Conservation (phyloP, 108 stramenopile species). For the Hondaea fermentalgiana region DNA sequence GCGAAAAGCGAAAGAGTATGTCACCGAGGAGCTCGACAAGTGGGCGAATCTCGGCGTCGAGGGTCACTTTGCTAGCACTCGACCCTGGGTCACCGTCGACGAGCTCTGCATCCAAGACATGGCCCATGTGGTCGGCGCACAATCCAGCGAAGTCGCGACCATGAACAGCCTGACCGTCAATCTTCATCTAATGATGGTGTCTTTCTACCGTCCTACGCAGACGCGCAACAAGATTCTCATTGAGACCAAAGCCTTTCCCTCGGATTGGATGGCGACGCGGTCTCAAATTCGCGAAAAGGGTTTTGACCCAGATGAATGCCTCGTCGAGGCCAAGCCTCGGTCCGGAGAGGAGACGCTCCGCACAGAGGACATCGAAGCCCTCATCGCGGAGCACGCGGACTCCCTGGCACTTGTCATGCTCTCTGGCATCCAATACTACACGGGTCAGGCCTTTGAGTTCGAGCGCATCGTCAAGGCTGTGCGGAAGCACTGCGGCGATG, state of each 20-base stretch:
- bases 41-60: conserved; percentile 37
- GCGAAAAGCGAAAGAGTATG: not conserved
- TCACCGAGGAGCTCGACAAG: conserved; percentile 23
- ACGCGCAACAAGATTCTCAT: conserved; percentile 30
- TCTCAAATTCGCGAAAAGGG: conserved; percentile 28
- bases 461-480: not conserved
- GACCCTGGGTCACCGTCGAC: conserved; percentile 31
- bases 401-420: conserved; percentile 27
- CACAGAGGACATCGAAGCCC: conserved; percentile 21
- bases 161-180: conserved; percentile 44
- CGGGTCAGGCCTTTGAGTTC: conserved; percentile 32
- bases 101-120: conserved; percentile 2
- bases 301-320: conserved; percentile 3
- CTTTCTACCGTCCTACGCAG: conserved; percentile 34
- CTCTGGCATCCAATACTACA: conserved; percentile 40
- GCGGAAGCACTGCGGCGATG: not conserved
- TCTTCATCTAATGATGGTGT: conserved; percentile 34
- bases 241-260: conserved; percentile 37
- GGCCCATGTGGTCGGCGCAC: conserved; percentile 39
- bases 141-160: conserved; percentile 24
- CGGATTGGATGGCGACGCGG: conserved; percentile 32
- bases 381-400: not conserved
- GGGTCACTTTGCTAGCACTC: conserved; percentile 24
- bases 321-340: conserved; percentile 18
- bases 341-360: conserved; percentile 21